These are phyloP conservation scores for Cyberlindnera bimundalis DNA, from an alignment of 805 yeast genomes.

Conservation along the genomic window DNA sequence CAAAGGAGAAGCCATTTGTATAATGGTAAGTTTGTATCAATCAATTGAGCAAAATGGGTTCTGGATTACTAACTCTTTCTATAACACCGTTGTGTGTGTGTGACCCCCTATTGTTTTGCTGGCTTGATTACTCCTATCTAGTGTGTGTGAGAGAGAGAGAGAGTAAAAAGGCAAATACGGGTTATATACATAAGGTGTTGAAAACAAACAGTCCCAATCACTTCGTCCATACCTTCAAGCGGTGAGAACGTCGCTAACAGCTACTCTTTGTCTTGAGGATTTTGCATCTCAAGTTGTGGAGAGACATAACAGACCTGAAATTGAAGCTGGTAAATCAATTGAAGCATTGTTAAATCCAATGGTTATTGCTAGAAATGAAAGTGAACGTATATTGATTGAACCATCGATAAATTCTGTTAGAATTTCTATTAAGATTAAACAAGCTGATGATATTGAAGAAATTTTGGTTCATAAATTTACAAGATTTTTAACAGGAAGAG, in stretches of 20 bases:
- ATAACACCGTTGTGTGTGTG: no score
- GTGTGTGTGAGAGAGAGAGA: neutral
- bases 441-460: conserved; percentile 95
- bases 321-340: conserved; percentile 79
- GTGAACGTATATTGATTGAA: conserved; percentile 88
- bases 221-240: conserved; percentile 92
- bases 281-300: conserved; percentile 94
- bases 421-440: conserved; percentile 88
- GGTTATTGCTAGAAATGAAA: conserved; percentile 88
- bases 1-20: no score
- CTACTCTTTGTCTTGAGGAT: conserved; percentile 88
- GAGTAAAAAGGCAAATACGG: neutral
- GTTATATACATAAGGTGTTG: neutral
- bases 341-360: conserved; percentile 87
- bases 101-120: no score
- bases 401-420: conserved; percentile 91
- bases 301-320: conserved; percentile 96
- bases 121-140: no score
- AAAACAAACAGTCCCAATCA: conserved; percentile 80
- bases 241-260: conserved; percentile 88
- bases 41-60: no score
- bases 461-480: conserved; percentile 94
- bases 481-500: conserved; percentile 89
- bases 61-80: no score
- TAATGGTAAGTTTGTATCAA: no score